A percentile compares a stretch with the other conserved stretches of the same genome.
Conservation (phyloP, 2,329 filamentous ascomycete genomes). For the Coniochaeta sp. region DNA sequence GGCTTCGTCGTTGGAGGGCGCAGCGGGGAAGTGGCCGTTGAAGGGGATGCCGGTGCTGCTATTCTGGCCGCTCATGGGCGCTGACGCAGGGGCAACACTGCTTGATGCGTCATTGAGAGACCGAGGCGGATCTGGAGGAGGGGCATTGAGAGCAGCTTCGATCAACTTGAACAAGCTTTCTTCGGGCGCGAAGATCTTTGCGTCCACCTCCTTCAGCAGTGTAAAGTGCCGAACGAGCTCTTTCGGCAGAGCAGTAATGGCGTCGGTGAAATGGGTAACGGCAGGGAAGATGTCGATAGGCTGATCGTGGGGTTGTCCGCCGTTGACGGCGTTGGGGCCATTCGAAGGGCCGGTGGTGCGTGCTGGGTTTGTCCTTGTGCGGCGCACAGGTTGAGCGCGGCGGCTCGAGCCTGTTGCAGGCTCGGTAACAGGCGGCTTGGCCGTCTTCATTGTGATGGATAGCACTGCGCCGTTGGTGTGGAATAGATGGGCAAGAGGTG, state of each 20-base stretch:
- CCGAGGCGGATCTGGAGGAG: conserved; percentile 35
- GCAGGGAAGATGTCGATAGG: conserved; percentile 62
- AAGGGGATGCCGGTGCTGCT: conserved; percentile 34
- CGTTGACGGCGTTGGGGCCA: conserved; percentile 39
- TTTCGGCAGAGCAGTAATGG: conserved; percentile 84
- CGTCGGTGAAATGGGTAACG: conserved; percentile 76
- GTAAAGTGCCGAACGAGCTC: conserved; percentile 96
- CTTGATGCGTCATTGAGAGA: conserved; percentile 36
- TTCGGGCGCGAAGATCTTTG: conserved; percentile 87
- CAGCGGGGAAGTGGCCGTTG: conserved; percentile 27
- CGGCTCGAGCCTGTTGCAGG: conserved; percentile 32
- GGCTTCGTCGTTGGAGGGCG: conserved; percentile 35
- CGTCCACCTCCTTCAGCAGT: conserved; percentile 93
- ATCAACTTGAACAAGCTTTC: conserved; percentile 74
- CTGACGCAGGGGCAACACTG: conserved; percentile 33
- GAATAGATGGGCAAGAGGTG: no score
- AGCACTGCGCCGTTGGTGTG: no score
- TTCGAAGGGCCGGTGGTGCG: conserved; percentile 38
- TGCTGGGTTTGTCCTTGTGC: conserved; percentile 58
- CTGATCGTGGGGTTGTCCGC: conserved; percentile 41
- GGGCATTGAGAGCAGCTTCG: conserved; percentile 50
- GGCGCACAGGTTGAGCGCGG: conserved; percentile 57
- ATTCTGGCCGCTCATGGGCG: conserved; percentile 42
- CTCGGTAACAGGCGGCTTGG: conserved; percentile 35
- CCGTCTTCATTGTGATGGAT: conserved; percentile 43